Conservation (phyloP, 164 flowering plant species). For the Vitis riparia region DNA sequence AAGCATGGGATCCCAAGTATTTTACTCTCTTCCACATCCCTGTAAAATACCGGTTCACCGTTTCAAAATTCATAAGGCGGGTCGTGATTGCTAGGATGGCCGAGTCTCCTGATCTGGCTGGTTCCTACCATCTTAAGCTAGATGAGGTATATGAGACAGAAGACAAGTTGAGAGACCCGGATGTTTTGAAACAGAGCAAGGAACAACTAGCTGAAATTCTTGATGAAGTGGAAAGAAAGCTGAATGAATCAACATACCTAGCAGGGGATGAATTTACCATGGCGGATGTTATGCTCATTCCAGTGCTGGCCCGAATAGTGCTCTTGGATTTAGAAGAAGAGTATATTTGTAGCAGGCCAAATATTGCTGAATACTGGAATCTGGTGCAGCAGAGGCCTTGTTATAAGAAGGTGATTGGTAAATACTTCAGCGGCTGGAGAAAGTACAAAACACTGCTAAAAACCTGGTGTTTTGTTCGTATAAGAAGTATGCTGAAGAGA, state of each 20-base stretch:
- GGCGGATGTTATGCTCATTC: constrained; percentile 83
- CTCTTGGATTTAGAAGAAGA: constrained; percentile 68
- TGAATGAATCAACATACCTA: constrained; percentile 54
- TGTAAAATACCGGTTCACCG: constrained; percentile 49
- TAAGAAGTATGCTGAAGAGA: constrained; percentile 58
- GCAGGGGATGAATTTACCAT: constrained; percentile 73
- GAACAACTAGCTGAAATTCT: constrained; percentile 67
- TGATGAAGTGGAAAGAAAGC: constrained; percentile 68
- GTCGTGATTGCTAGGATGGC: constrained; percentile 91
- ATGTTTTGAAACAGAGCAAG: constrained; percentile 42
- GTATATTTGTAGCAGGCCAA: constrained; percentile 62
- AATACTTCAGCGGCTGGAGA: constrained; percentile 82
- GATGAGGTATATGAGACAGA: constrained; percentile 72
- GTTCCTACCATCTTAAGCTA: constrained; percentile 76
- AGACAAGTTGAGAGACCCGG: constrained; percentile 60
- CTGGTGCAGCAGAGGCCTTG: constrained; percentile 69
- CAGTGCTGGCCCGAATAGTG: constrained; percentile 62
- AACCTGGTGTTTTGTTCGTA: constrained; percentile 61
- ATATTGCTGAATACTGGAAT: constrained; percentile 64
- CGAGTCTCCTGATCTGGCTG: constrained; percentile 78
- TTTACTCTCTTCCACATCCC: constrained; percentile 84
- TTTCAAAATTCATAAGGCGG: constrained; percentile 71
- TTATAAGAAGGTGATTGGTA: constrained; percentile 73
- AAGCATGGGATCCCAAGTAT: constrained; percentile 73
- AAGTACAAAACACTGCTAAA: constrained; percentile 64